Evolutionary conservation across 192 early-diverging fungal species (phyloP).

Genomic region (Rhizophagus sp.): DNA sequence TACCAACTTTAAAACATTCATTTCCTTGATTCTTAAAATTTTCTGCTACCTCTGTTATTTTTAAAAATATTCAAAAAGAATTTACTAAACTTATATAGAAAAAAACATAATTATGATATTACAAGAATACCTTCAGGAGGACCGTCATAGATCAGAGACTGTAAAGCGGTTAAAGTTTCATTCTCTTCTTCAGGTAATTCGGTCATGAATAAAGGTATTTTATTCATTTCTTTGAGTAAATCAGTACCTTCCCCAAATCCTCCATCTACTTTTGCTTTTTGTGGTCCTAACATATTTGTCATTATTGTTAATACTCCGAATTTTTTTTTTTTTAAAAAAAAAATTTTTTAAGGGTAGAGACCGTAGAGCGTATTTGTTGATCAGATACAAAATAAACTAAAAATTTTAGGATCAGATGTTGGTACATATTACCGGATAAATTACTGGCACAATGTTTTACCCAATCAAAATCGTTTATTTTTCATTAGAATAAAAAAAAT

Average conservation of each 20-base stretch:
- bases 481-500: too few species aligned
- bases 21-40: constrained; percentile 99
- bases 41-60: constrained; percentile 66
- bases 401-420: too few species aligned
- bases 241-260: constrained; percentile 21
- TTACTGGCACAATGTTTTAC: too few species aligned
- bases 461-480: too few species aligned
- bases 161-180: constrained; percentile 81
- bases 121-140: constrained; percentile 75
- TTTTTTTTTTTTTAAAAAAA: background rate
- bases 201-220: constrained; percentile 97
- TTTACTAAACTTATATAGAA: background rate
- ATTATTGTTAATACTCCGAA: background rate
- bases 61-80: background rate
- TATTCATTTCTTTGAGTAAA: constrained; percentile 60
- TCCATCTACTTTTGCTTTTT: background rate
- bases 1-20: constrained; percentile 77
- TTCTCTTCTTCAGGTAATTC: constrained; percentile 65
- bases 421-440: too few species aligned
- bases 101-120: background rate
- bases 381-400: too few species aligned
- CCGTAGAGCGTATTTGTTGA: too few species aligned
- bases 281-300: background rate
- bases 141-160: constrained; percentile 87
- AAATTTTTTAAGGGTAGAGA: background rate